Evolutionary conservation across 1,284 basidiomycete species (phyloP), one percentile per base, ranked within the genome.

Genomic region (Ganoderma multipileum): DNA sequence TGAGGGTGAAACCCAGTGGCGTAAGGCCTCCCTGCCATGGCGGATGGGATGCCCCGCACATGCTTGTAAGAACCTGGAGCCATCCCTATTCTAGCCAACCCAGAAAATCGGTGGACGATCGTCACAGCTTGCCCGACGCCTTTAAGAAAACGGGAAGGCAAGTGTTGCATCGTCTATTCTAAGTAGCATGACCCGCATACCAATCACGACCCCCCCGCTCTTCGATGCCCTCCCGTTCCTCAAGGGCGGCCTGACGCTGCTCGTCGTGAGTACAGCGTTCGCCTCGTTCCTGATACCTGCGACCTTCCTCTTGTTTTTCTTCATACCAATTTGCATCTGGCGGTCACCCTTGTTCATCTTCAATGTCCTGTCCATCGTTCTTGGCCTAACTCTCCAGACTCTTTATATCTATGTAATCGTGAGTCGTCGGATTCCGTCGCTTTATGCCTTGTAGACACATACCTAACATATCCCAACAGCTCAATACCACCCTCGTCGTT

Each of bases 281-380:
- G 47, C 68, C n/a, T 65, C 75, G 3, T 61, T 71, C 12, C 64
- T 75, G 3, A 65, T 76, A 14, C 67, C 74, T 1, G 62, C 77
- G 42, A 65, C 75, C 7, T 28, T 76, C 36, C 69, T 74, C 5
- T 66, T 78, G 6, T 71, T 76, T 39, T 74, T 75, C 47, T 76
- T 76, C 63, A 76, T 76, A 8, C 74, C 69, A 8, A 44, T 63
- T 2, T 7, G 50, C 5, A 60, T 72, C 8, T 61, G 75, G 38
- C 63, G 72, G 30, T 71, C 74, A 60, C 78, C 76, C 8, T 63
- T 79, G 1, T 79, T 79, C 65, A 65, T 78, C 11, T 63, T 75
- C 28, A 78, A 78, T 64, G 64, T 76, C 18, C 75, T 38, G 1
- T 64, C 76, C 8, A 62, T 77, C 66, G 14, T 64, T 39, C 63